These are phyloP conservation scores for Gyromitra esculenta DNA, from an alignment of 2,329 filamentous ascomycete genomes.

Conservation along the genomic window DNA sequence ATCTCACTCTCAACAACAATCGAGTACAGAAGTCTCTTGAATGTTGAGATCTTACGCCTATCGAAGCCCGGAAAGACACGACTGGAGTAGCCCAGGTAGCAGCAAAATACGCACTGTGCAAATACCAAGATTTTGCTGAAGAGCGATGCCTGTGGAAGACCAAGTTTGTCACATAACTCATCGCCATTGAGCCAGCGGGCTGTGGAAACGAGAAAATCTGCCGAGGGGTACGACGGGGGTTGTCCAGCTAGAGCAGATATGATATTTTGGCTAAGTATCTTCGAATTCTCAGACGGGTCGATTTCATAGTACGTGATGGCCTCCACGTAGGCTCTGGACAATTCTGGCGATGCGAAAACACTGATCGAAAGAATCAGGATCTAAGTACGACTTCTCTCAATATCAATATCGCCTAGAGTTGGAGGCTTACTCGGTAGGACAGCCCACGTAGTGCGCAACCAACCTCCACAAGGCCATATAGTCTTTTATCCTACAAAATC, in stretches of 20 bases:
- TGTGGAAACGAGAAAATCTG: slow-evolving; percentile 72
- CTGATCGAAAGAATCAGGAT: slow-evolving; percentile 20
- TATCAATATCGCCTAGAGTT: background rate
- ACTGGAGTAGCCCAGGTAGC: slow-evolving; percentile 39
- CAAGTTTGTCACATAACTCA: slow-evolving; percentile 44
- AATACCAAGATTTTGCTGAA: slow-evolving; percentile 37
- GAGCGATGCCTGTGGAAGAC: slow-evolving; percentile 40
- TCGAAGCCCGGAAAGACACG: slow-evolving; percentile 41
- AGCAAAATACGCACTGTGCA: slow-evolving; percentile 51
- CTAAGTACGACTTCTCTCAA: background rate
- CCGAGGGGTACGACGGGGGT: slow-evolving; percentile 72
- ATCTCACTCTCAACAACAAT: slow-evolving; percentile 72
- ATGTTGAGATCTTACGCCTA: slow-evolving; percentile 19
- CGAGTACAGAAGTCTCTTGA: slow-evolving; percentile 66
- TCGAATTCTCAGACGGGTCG: slow-evolving; percentile 70
- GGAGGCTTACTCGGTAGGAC: slow-evolving; percentile 67
- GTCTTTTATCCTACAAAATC: slow-evolving; percentile 64
- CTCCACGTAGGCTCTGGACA: slow-evolving; percentile 73
- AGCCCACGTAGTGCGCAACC: slow-evolving; percentile 76
- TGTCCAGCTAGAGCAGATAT: slow-evolving; percentile 73
- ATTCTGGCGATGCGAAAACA: slow-evolving; percentile 67
- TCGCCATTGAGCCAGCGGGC: slow-evolving; percentile 50
- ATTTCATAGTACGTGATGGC: slow-evolving; percentile 73
- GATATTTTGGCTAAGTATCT: slow-evolving; percentile 77
- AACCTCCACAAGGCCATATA: slow-evolving; percentile 81